Evolutionary conservation across 192 early-diverging fungal genomes (phyloP).

Genomic region (Lobosporangium transversale): DNA sequence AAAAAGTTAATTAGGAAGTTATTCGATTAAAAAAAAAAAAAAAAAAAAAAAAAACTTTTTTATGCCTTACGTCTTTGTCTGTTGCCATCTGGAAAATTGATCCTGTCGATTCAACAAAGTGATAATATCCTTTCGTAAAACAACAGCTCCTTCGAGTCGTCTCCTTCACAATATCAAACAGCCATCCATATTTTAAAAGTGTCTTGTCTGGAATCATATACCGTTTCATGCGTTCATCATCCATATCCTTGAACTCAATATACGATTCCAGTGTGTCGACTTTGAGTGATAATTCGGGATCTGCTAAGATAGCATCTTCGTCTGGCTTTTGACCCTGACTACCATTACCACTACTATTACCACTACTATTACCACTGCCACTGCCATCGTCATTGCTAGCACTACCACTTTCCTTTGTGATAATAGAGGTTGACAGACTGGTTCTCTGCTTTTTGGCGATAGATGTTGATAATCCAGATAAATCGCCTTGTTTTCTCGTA

Average conservation of each 20-base stretch:
- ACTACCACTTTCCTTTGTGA: too few species aligned
- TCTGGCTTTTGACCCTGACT: slow-evolving; percentile 22
- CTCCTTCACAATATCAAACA: slow-evolving; percentile 77
- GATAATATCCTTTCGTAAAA: slow-evolving; percentile 85
- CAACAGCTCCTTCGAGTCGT: slow-evolving; percentile 73
- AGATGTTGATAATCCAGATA: slow-evolving; percentile 42
- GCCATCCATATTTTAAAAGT: slow-evolving; percentile 59
- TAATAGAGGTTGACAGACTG: slow-evolving; percentile 21
- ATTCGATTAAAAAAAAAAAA: neutral
- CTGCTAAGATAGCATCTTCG: slow-evolving; percentile 31
- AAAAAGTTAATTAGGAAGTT: neutral
- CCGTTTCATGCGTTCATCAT: slow-evolving; percentile 36
- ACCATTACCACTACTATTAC: neutral
- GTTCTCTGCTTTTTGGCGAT: slow-evolving; percentile 30
- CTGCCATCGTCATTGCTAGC: too few species aligned
- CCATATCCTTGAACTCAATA: slow-evolving; percentile 42
- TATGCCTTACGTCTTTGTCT: slow-evolving; percentile 56
- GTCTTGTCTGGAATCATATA: slow-evolving; percentile 64
- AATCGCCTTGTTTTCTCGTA: slow-evolving; percentile 39
- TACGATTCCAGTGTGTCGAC: slow-evolving; percentile 29
- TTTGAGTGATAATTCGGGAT: slow-evolving; percentile 30
- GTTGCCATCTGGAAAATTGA: slow-evolving; percentile 64
- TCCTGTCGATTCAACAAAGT: slow-evolving; percentile 69
- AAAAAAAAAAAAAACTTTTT: neutral
- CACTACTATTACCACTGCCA: too few species aligned